Base-by-base conservation (phyloP, 768 basidiomycete species). In the Lactifluus volemus region DNA sequence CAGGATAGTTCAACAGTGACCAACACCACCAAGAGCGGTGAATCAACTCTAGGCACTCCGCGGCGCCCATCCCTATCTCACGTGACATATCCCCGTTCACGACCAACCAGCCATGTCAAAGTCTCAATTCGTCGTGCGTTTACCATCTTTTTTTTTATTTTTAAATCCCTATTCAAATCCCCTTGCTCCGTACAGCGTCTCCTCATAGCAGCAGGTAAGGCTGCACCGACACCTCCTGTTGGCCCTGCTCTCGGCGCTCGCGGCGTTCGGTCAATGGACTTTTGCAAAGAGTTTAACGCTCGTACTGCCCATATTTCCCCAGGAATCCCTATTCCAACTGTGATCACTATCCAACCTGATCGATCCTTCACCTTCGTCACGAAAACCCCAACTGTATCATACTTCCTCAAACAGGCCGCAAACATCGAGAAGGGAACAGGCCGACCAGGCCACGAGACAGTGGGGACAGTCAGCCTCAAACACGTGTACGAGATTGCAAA, bases 241-340 rank as follows among this genome's bases (percentile, higher is more conserved):
- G 96, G 96, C 69, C 96, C 96, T 57, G 96, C 95, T 36, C 83
- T 99, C 55, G 97, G 97, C 77, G 96, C 97, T 65, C 85, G 92
- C 70, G 97, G 97, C 68, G 95, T 99, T 67, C 98, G 97, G 76
- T 93, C 94, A 30, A 98, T 98, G 89, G 97, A 99, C 76, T 99
- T 99, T 71, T 97, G 94, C 80, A 99, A 98, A 73, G 94, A 98
- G 73, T 99, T 98, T 78, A 99, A 99, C 71, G 95, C 96, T n/a
- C 86, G 87, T 65, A 98, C 96, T 19, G 87, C 91, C 36, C 87
- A 92, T 71, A 81, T 96, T 41, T 82, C 85, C 63, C 84, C 87
- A 17, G 92, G 92, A 39, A 82, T 89, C 10, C 96, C 97, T 7
- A 83, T 84, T 42, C 96, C 97, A 10, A 97, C 94, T n/a, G 75